Base-by-base conservation (phyloP, 2,329 filamentous ascomycete species). In the Zelopaecilomyces penicillatus region DNA sequence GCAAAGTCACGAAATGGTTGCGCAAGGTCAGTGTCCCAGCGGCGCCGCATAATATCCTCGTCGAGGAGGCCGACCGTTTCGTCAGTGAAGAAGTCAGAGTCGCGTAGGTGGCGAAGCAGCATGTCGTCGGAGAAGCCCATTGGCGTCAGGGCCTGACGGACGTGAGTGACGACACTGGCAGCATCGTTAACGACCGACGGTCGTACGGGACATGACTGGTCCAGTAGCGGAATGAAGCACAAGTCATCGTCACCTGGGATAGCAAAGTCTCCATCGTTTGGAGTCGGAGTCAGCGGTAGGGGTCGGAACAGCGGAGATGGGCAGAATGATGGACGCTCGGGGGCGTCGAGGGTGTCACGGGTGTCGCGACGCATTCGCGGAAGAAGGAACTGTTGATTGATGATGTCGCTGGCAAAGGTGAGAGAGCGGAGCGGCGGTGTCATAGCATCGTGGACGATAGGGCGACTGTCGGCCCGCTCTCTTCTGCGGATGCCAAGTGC, bases 51-150 rank as follows among this genome's bases (percentile, higher is more conserved):
- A 2, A 60, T 57, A 9, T 69, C 58, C 8, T 68, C 62, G 4
- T 64, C 59, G 9, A 71, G 57, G 5, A 66, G 62, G 7, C 58
- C 56, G 3, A 63, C 58, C 38, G 65, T 65, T 12, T 65, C 62
- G 7, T 59, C 56, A 19, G 19, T 19, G 8, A 66, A 62, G 42
- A 76, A 71, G 3, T 72, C 61, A 27, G 65, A 56, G 8, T 62
- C 59, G 28, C 67, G 55, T 8, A 70, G 54, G 44, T 68, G 66
- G 12, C 61, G 58, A 7, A 75, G 63, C 5, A 76, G 61, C 30
- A 63, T 57, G 5, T 61, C 59, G 50, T 74, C 69, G 1, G 64
- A 60, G 40, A 74, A 66, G 38, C 50, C 42, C 51, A 56, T 51
- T 1, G 43, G 52, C 4, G 48, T 46, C 6, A 60, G 52, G 27